phyloP scores from a whole-genome alignment of 1,284 basidiomycete genomes.

The Pyrrhoderma noxium region DNA sequence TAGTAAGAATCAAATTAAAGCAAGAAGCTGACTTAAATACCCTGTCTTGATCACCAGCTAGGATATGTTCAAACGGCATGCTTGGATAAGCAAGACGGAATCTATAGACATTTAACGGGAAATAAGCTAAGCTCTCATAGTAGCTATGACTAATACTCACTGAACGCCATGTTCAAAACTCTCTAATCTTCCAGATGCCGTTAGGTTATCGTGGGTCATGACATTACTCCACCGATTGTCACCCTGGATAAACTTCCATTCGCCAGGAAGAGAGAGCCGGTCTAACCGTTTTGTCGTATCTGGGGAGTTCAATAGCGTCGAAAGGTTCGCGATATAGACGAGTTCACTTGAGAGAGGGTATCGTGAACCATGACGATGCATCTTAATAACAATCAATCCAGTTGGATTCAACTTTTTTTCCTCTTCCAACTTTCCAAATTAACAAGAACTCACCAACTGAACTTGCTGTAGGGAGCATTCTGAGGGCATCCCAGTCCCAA shows the following conservation, averaged over 20 bases:
- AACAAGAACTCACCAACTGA: constrained; percentile 34
- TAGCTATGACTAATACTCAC: constrained; percentile 21
- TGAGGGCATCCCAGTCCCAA: constrained; percentile 31
- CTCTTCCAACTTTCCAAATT: too few species aligned
- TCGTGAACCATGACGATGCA: constrained; percentile 38
- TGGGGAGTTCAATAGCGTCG: constrained; percentile 29
- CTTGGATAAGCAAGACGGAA: constrained; percentile 34
- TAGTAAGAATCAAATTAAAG: not conserved
- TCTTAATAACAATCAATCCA: constrained; percentile 21
- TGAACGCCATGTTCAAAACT: constrained; percentile 39
- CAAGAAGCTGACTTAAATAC: constrained; percentile 20
- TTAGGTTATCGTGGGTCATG: constrained; percentile 35
- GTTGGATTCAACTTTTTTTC: too few species aligned
- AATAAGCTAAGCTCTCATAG: constrained; percentile 5
- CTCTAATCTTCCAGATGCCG: constrained; percentile 33
- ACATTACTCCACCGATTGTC: constrained; percentile 30
- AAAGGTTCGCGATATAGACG: constrained; percentile 31
- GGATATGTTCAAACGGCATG: constrained; percentile 30
- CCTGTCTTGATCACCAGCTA: constrained; percentile 39
- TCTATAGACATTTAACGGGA: constrained; percentile 14
- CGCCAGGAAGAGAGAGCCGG: constrained; percentile 26
- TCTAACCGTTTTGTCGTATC: constrained; percentile 25
- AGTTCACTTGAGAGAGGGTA: constrained; percentile 29
- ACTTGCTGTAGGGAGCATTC: constrained; percentile 40
- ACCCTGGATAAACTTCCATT: constrained; percentile 34